Evolutionary conservation across 306 rosid species (phyloP), one percentile per base, ranked within the genome.

Genomic region (Vicia faba): DNA sequence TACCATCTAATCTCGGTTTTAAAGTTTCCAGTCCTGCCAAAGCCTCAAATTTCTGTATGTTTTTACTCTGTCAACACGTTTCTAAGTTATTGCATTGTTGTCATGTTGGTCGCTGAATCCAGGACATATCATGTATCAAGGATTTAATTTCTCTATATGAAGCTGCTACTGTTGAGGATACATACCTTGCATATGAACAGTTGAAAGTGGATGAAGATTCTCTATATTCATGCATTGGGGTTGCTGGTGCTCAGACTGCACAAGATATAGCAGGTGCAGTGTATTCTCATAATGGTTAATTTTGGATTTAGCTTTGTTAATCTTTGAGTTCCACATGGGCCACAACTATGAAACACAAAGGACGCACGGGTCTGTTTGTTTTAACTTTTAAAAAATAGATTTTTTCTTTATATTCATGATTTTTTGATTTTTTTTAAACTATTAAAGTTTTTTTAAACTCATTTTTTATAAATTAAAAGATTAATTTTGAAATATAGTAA

Each of bases 41-140:
- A 69, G 61, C 59, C 13, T 68, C 56, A 38, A 67, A 29, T 48
- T 53, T 68, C 10, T 62, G 5, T 71, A 35, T 60, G 19, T 20
- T 40, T 38, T 16, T 61, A 31, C 7, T 41, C n/a, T 65, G 55
- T 48, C 50, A 14, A 14, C 14, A 25, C 59, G 59, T 20, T 62
- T 77, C 64, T 67, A 26, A 71, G 11, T 59, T 77, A 40, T 44
- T 58, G 35, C 56, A 16, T 58, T 61, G 51, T 56, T 48, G 25
- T 60, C 58, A 18, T 59, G 54, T 68, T 40, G 66, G 45, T 69
- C 71, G 65, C 72, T 86, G 80, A 71, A 71, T 80, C 43, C 96
- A 93, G 97, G 98, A 88, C 81, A 78, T 89, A 68, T 93, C 98
- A 26, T 93, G 97, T 82, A 88, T 93, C 84, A 89, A 86, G 79